Evolutionary conservation across 1,139 yeast species (phyloP).

Genomic region (Nakaseomyces glabratus): DNA sequence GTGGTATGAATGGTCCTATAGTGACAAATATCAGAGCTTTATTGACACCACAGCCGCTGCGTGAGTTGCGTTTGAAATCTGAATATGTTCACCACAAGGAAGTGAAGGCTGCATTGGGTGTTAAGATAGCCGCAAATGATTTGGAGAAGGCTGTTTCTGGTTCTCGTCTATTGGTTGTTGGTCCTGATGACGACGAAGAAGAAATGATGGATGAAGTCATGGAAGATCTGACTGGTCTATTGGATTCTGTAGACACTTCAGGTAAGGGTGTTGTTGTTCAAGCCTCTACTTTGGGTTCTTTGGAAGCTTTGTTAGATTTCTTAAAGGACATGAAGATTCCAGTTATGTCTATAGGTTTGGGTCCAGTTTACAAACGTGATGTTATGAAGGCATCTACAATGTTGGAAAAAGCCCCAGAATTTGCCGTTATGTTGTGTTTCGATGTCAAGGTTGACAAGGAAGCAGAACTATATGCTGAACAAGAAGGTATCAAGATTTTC

Average conservation of each 20-base stretch:
- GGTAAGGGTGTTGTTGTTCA: slow-evolving; percentile 98
- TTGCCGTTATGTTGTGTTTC: slow-evolving; percentile 93
- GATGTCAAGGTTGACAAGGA: slow-evolving; percentile 96
- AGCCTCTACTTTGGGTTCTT: slow-evolving; percentile 95
- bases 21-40: slow-evolving; percentile 96
- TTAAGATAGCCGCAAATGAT: slow-evolving; percentile 95
- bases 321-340: slow-evolving; percentile 98
- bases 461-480: slow-evolving; percentile 95
- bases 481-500: slow-evolving; percentile 84
- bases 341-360: slow-evolving; percentile 95
- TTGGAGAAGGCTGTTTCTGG: slow-evolving; percentile 99
- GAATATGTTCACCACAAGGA: slow-evolving; percentile 93
- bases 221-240: slow-evolving; percentile 93
- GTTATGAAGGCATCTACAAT: slow-evolving; percentile 95
- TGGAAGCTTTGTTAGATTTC: slow-evolving; percentile 95
- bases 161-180: slow-evolving; percentile 88
- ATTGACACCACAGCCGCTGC: slow-evolving; percentile 93
- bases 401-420: slow-evolving; percentile 94
- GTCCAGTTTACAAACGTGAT: slow-evolving; percentile 96
- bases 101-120: slow-evolving; percentile 98
- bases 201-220: slow-evolving; percentile 96
- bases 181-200: slow-evolving; percentile 96
- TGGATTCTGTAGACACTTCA: slow-evolving; percentile 87
- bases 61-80: slow-evolving; percentile 91
- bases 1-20: slow-evolving; percentile 98